These are phyloP conservation scores for Allium sativum DNA, from an alignment of 106 monocot species.

Conservation along the genomic window DNA sequence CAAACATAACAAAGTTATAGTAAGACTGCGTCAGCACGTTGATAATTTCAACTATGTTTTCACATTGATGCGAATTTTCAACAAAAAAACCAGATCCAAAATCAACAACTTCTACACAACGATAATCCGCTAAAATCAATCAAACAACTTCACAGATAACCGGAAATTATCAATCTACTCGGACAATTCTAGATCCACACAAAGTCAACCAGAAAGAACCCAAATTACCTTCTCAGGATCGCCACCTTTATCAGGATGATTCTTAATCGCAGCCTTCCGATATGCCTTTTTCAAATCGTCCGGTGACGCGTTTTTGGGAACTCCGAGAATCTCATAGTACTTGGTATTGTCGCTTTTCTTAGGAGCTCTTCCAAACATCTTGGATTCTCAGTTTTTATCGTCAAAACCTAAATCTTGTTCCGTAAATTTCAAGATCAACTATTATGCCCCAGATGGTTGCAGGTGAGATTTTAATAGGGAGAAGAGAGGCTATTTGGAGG, in stretches of 20 bases:
- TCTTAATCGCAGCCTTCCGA: constrained; percentile 95
- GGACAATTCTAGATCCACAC: neutral
- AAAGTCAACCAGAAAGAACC: neutral
- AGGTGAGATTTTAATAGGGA: neutral
- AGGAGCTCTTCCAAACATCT: constrained; percentile 71
- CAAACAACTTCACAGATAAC: too few species aligned
- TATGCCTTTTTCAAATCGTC: constrained; percentile 96
- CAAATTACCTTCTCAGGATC: constrained; percentile 87
- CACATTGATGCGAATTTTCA: too few species aligned
- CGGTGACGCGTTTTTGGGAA: constrained; percentile 72
- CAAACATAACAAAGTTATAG: too few species aligned
- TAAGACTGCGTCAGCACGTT: too few species aligned
- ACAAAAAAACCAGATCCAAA: too few species aligned
- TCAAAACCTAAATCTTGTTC: too few species aligned
- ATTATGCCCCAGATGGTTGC: too few species aligned
- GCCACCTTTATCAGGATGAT: constrained; percentile 94
- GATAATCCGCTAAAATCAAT: neutral
- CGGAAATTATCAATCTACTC: too few species aligned
- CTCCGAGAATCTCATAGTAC: constrained; percentile 90
- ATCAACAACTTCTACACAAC: neutral
- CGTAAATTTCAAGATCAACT: too few species aligned
- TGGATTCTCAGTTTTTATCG: neutral
- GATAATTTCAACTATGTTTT: too few species aligned
- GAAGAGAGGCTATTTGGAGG: neutral
- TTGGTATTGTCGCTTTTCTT: constrained; percentile 76